A percentile compares a stretch with the other conserved stretches of the same genome.
These are phyloP conservation scores for Hibiscus tridactylites DNA, from an alignment of 345 rosid genomes.

Conservation along the genomic window DNA sequence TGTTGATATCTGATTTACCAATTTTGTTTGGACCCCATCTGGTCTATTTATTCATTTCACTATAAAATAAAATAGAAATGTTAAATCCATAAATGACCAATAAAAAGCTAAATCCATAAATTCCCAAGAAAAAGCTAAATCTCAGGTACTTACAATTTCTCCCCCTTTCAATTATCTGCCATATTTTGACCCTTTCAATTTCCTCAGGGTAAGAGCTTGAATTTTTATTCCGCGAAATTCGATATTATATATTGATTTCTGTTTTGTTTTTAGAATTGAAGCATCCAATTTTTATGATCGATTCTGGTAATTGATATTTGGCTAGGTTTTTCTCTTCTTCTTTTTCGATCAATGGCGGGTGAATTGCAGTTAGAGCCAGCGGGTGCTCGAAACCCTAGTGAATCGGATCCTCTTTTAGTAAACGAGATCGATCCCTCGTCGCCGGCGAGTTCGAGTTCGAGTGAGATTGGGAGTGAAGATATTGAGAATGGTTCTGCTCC, in stretches of 20 bases:
- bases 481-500: constrained; percentile 65
- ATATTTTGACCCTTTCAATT: neutral
- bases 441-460: constrained; percentile 27
- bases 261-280: neutral
- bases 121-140: neutral
- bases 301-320: neutral
- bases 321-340: neutral
- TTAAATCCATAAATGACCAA: neutral
- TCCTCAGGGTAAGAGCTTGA: neutral
- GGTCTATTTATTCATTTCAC: neutral
- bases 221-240: neutral
- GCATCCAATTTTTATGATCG: neutral
- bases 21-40: neutral
- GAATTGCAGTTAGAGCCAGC: constrained; percentile 64
- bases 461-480: constrained; percentile 61
- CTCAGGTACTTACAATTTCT: neutral
- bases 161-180: neutral
- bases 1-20: no score
- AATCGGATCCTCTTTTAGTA: constrained; percentile 62
- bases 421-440: constrained; percentile 28
- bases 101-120: neutral
- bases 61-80: neutral
- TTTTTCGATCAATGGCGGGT: constrained; percentile 33
- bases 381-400: constrained; percentile 35
- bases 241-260: neutral